These are phyloP conservation scores for Lepidium sativum DNA, from an alignment of 345 rosid genomes.

Conservation along the genomic window DNA sequence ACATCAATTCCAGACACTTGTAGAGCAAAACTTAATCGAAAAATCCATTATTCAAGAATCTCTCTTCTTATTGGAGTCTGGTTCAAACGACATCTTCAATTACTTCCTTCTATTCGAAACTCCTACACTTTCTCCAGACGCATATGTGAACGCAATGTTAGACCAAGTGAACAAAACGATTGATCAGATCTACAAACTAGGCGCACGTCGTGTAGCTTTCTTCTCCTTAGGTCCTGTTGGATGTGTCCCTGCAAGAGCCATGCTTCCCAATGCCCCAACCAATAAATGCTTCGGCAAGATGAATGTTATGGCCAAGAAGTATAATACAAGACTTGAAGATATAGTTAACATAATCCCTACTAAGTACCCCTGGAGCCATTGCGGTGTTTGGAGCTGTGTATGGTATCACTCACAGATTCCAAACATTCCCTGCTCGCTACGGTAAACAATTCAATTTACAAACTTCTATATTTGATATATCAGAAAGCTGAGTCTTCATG, in stretches of 20 bases:
- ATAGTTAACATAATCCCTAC: conserved; percentile 30
- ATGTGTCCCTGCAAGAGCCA: conserved; percentile 53
- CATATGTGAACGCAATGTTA: conserved; percentile 40
- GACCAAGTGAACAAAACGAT: conserved; percentile 26
- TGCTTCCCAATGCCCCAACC: conserved; percentile 38
- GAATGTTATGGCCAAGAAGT: conserved; percentile 50
- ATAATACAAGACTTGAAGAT: conserved; percentile 37
- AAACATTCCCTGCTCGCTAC: conserved; percentile 36
- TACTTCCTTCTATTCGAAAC: conserved; percentile 31
- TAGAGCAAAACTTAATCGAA: conserved; percentile 30
- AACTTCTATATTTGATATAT: background rate
- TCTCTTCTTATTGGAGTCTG: conserved; percentile 48
- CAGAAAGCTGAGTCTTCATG: background rate
- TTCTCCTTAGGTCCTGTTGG: conserved; percentile 57
- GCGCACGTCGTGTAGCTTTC: conserved; percentile 43
- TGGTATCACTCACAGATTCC: conserved; percentile 36
- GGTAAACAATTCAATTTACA: conserved; percentile 24
- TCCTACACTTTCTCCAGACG: conserved; percentile 32
- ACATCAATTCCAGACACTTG: conserved; percentile 39
- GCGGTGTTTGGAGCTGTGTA: conserved; percentile 49
- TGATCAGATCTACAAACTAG: conserved; percentile 35
- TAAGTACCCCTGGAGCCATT: conserved; percentile 31
- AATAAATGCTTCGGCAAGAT: conserved; percentile 42
- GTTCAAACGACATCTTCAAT: conserved; percentile 56
- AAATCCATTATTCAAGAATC: conserved; percentile 26